Base-by-base conservation (phyloP, 805 yeast genomes). In the Clavispora phyllophila region DNA sequence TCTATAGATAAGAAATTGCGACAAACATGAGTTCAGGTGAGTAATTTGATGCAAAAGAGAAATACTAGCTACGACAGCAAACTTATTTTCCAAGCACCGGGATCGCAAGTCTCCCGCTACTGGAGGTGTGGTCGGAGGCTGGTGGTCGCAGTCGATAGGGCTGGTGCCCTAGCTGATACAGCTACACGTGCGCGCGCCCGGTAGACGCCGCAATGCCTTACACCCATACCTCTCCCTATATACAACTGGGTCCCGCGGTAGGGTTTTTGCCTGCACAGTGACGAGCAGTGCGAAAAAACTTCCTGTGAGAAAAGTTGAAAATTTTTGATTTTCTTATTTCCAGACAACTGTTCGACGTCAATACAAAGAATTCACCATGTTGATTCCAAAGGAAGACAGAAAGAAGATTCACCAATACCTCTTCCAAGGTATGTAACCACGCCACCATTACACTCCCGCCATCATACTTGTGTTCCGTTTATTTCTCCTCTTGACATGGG, bases 341-440 rank as follows among this genome's bases (percentile, higher is more conserved):
- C 37, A 34, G 38, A 34, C 40, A 47, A 47, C 50, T 49, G 51
- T 44, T 42, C 47, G 45, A 51, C 54, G 49, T 45, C 54, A 41
- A 43, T 15, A 40, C 39, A 38, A 36, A 41, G 45, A 47, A 44
- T 44, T 43, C 58, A 68, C 51, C 70, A 93, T 93, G 99, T 84
- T 93, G 81, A 93, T 93, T 83, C 98, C 99, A 79, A 93, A 87
- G 81, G 95, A 88, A 78, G 99, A 93, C 76, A 90, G 99, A 85
- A 88, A 87, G 81, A 87, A 87, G 90, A 93, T 93, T 76, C 96
- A 89, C 95, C 87, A 83, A 76, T 85, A 90, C 87, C 93, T 93
- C 78, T 93, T 90, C 87, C 90, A 89, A 78, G 95, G 95, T 86
- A 83, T 73, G 93, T 84, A 57, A 29, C 20, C 10, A 27, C 31